Percentiles rank a stretch among this genome's conserved stretches.
phyloP scores from a whole-genome alignment of 345 rosid species.

The Boechera divaricarpa region DNA sequence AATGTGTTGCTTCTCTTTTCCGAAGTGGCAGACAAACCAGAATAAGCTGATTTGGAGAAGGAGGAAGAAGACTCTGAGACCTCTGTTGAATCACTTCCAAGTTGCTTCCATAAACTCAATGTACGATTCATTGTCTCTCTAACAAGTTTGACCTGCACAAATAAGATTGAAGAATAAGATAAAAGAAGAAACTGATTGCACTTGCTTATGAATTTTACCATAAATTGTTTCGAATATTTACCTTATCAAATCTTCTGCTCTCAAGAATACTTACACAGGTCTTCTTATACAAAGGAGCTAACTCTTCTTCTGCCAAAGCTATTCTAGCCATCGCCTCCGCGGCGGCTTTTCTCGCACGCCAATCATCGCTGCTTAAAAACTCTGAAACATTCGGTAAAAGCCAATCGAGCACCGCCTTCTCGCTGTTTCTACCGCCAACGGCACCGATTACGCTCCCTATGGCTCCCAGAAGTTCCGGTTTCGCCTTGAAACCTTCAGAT shows the following conservation, averaged over 20 bases:
- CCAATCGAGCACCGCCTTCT: constrained; percentile 63
- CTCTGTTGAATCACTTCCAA: constrained; percentile 56
- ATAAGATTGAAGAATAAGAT: constrained; percentile 12
- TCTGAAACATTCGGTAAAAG: constrained; percentile 65
- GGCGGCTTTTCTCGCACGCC: constrained; percentile 90
- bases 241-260: constrained; percentile 81
- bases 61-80: constrained; percentile 48
- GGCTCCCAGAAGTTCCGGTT: constrained; percentile 67
- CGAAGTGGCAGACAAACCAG: constrained; percentile 3
- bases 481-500: constrained; percentile 77
- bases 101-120: constrained; percentile 76
- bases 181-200: not conserved
- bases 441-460: constrained; percentile 68
- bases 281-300: constrained; percentile 61
- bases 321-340: constrained; percentile 83
- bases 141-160: constrained; percentile 73
- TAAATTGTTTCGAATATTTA: not conserved
- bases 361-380: constrained; percentile 72
- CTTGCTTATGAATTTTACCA: not conserved
- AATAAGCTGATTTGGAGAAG: constrained; percentile 47
- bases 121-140: constrained; percentile 88
- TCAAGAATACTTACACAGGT: constrained; percentile 58
- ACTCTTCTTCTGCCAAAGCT: constrained; percentile 59
- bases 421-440: constrained; percentile 58
- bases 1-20: constrained; percentile 36